These are phyloP conservation scores for Pseudogymnoascus sp. DNA, from an alignment of 2,329 filamentous ascomycete species.

Conservation along the genomic window DNA sequence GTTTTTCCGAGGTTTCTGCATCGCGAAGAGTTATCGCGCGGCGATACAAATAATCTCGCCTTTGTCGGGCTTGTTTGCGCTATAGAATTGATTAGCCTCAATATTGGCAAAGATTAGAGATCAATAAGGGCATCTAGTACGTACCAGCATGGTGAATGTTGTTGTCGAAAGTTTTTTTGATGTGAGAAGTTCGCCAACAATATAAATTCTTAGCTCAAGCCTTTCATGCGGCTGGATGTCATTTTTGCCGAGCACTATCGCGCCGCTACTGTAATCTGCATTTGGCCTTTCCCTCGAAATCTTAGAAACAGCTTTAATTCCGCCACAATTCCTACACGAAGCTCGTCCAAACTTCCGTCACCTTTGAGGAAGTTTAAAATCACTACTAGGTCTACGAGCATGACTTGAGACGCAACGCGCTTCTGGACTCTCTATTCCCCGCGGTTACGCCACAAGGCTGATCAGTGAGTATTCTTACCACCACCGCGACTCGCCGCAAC, in stretches of 20 bases:
- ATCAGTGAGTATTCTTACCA: slow-evolving; percentile 9
- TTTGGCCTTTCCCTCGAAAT: slow-evolving; percentile 8
- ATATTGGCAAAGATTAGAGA: slow-evolving; percentile 12
- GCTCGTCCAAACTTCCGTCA: slow-evolving; percentile 12
- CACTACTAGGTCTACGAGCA: slow-evolving; percentile 15
- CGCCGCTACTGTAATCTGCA: slow-evolving; percentile 9
- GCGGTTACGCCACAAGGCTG: slow-evolving; percentile 26
- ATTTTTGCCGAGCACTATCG: slow-evolving; percentile 10
- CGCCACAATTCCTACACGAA: slow-evolving; percentile 12
- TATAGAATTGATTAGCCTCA: slow-evolving; percentile 21
- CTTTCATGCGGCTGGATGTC: slow-evolving; percentile 12
- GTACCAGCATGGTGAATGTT: slow-evolving; percentile 8
- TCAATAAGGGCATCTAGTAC: background rate
- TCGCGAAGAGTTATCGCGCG: slow-evolving; percentile 79
- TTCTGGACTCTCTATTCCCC: slow-evolving; percentile 19
- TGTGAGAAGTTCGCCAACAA: slow-evolving; percentile 10
- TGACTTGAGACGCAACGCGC: slow-evolving; percentile 24
- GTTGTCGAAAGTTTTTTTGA: slow-evolving; percentile 9
- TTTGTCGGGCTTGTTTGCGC: slow-evolving; percentile 67
- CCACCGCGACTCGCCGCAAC: background rate
- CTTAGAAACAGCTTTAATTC: slow-evolving; percentile 9
- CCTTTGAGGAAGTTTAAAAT: slow-evolving; percentile 11
- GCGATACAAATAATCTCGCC: slow-evolving; percentile 84
- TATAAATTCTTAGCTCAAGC: slow-evolving; percentile 17
- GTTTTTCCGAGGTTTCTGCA: slow-evolving; percentile 86